Percentiles rank a stretch among this genome's conserved stretches.
These are phyloP conservation scores for Saturnispora kantuleensis DNA, from an alignment of 805 yeast genomes.

Conservation along the genomic window DNA sequence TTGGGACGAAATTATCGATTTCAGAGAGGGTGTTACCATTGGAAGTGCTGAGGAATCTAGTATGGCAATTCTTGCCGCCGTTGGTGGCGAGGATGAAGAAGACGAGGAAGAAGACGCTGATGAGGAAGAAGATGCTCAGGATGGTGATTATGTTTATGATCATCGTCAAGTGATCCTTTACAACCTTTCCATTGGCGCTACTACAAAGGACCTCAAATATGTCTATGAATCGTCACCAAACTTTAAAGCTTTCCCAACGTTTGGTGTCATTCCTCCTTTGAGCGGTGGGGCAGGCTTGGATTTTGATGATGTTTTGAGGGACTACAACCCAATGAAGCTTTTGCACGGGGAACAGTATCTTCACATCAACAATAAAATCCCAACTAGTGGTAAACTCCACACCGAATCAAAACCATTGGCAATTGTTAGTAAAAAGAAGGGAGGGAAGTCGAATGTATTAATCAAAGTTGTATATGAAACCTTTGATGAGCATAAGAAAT, in stretches of 20 bases:
- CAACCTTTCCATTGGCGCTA: slow-evolving; percentile 86
- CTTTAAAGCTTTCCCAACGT: slow-evolving; percentile 82
- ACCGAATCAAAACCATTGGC: slow-evolving; percentile 64
- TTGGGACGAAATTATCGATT: slow-evolving; percentile 60
- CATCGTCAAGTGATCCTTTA: slow-evolving; percentile 70
- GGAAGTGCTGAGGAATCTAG: slow-evolving; percentile 69
- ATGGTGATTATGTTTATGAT: slow-evolving; percentile 45
- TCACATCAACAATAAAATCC: slow-evolving; percentile 67
- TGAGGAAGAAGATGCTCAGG: slow-evolving; percentile 33
- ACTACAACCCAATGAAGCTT: slow-evolving; percentile 81
- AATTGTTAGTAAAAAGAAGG: slow-evolving; percentile 57
- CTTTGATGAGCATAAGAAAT: slow-evolving; percentile 54
- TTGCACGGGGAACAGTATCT: slow-evolving; percentile 94
- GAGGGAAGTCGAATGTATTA: slow-evolving; percentile 57
- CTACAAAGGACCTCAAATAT: slow-evolving; percentile 63
- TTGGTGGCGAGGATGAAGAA: slow-evolving; percentile 39
- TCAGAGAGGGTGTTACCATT: slow-evolving; percentile 41
- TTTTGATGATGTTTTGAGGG: slow-evolving; percentile 53
- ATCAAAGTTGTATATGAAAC: slow-evolving; percentile 68
- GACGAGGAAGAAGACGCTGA: slow-evolving; percentile 39
- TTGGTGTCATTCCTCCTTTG: slow-evolving; percentile 84
- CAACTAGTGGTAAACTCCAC: slow-evolving; percentile 53
- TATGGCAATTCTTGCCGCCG: slow-evolving; percentile 63
- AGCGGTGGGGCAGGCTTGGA: slow-evolving; percentile 46
- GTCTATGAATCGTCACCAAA: slow-evolving; percentile 66